Evolutionary conservation across 768 basidiomycete genomes (phyloP), one percentile per base, ranked within the genome.

Genomic region (Obba rivulosa): DNA sequence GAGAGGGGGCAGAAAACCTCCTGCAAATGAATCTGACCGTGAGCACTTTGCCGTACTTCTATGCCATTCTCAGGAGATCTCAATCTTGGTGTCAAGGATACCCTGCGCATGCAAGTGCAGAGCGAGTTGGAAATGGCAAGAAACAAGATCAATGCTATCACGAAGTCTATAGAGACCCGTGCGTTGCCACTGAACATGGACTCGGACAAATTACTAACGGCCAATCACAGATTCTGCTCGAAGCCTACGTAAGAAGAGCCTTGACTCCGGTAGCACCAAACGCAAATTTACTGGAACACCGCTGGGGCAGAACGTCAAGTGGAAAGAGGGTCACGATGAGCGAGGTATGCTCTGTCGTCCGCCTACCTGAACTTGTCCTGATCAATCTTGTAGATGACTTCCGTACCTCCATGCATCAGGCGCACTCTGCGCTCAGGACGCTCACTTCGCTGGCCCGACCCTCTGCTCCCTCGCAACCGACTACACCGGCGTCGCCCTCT

Each of bases 1-100:
- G 83, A 63, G 92, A 92, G 65, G 93, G 93, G 10, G 93, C 93
- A 1, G 91, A 94, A 71, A 92, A 87, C 56, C 75, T 97, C 52
- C 71, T 96, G 13, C 81, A 81, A 56, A 83, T 88, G 67, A 67
- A 74, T 25, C 60, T 81, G 35, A 72, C 72, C 40, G 83, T 83
- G 50, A 57, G 72, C 10, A 34, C 37, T 36, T 11, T n/a, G 43
- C 22, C 28, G 13, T 34, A n/a, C 42, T n/a, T 34, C 14, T 13
- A 20, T 5, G 39, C 14, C 13, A 8, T 36, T 20, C 14, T 46
- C 38, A 36, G 36, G 39, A 17, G 17, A 37, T 42, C 42, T 44
- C 46, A 47, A 44, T 18, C 22, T 16, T 35, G 25, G 7, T 22
- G 22, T 48, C 43, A 61, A 87, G 80, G 83, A 80, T 48, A 68